phyloP scores from a whole-genome alignment of 202 grass and related monocot species.

The Bolboschoenoplectus hybrid region DNA sequence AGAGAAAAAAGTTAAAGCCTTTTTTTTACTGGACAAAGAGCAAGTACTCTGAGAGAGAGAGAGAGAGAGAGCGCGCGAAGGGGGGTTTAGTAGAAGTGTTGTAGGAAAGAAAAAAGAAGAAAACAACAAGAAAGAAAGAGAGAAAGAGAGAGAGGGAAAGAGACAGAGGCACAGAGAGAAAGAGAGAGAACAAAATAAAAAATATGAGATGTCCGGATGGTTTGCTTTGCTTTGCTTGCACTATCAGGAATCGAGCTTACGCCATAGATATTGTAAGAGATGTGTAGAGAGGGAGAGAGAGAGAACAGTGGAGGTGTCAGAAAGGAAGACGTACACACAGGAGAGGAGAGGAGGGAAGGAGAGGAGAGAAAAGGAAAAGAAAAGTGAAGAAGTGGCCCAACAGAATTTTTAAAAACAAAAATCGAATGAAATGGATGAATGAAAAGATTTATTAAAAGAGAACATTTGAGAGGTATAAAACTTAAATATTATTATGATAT shows the following conservation, averaged over 20 bases:
- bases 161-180: slow-evolving; percentile 42
- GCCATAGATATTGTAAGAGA: slow-evolving; percentile 42
- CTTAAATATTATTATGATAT: too few species aligned
- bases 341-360: background rate
- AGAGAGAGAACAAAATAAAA: slow-evolving; percentile 41
- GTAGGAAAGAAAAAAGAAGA: slow-evolving; percentile 41
- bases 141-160: background rate
- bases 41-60: background rate
- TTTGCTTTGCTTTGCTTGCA: slow-evolving; percentile 85
- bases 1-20: slow-evolving; percentile 37
- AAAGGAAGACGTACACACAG: slow-evolving; percentile 50
- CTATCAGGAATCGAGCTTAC: slow-evolving; percentile 90
- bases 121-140: slow-evolving; percentile 36
- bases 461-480: too few species aligned
- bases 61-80: slow-evolving; percentile 14
- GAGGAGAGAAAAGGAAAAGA: slow-evolving; percentile 37
- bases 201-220: slow-evolving; percentile 51
- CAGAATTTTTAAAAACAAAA: slow-evolving; percentile 26
- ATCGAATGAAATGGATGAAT: background rate
- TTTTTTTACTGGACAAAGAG: slow-evolving; percentile 42
- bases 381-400: background rate
- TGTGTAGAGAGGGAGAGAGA: slow-evolving; percentile 40
- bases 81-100: slow-evolving; percentile 40
- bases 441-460: background rate
- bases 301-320: slow-evolving; percentile 62